Evolutionary conservation across 805 yeast genomes (phyloP).

Genomic region (Zygosaccharomyces bisporus): DNA sequence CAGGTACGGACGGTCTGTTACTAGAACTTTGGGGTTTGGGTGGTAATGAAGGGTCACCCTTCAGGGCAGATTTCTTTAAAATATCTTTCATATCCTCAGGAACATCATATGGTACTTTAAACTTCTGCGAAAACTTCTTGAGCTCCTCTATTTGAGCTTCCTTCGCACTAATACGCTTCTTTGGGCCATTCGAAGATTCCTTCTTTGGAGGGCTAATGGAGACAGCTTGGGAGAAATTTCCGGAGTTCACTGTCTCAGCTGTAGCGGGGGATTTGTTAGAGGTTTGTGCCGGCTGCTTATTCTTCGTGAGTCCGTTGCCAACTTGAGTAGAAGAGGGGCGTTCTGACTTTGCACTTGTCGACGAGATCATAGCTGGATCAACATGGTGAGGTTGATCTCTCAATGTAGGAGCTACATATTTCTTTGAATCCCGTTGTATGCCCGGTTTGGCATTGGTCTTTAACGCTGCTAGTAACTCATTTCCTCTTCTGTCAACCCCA

Average conservation of each 20-base stretch:
- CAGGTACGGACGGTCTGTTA: constrained; percentile 16
- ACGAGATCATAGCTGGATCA: constrained; percentile 37
- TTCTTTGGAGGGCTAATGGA: neutral
- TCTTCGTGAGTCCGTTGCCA: constrained; percentile 3
- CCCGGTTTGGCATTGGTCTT: constrained; percentile 31
- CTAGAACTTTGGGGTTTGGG: constrained; percentile 22
- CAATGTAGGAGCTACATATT: constrained; percentile 34
- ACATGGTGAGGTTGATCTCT: constrained; percentile 35
- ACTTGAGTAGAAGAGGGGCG: constrained; percentile 5
- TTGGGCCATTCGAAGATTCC: neutral
- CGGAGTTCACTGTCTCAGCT: neutral
- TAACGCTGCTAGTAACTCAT: constrained; percentile 34
- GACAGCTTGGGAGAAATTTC: neutral
- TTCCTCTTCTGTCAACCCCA: constrained; percentile 67
- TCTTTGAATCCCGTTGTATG: constrained; percentile 31
- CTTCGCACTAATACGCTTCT: constrained; percentile 30
- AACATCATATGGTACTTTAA: constrained; percentile 61
- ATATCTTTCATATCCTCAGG: constrained; percentile 43
- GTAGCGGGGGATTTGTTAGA: neutral
- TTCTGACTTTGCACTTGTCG: constrained; percentile 17
- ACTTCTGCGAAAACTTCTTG: constrained; percentile 74
- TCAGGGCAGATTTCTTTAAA: constrained; percentile 41
- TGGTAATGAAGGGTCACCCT: constrained; percentile 27
- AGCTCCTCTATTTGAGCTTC: constrained; percentile 64
- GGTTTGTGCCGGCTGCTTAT: neutral